Percentiles rank a stretch among this genome's conserved stretches.
phyloP scores from a whole-genome alignment of 805 yeast species.

The Wickerhamomyces kurtzmanii region DNA sequence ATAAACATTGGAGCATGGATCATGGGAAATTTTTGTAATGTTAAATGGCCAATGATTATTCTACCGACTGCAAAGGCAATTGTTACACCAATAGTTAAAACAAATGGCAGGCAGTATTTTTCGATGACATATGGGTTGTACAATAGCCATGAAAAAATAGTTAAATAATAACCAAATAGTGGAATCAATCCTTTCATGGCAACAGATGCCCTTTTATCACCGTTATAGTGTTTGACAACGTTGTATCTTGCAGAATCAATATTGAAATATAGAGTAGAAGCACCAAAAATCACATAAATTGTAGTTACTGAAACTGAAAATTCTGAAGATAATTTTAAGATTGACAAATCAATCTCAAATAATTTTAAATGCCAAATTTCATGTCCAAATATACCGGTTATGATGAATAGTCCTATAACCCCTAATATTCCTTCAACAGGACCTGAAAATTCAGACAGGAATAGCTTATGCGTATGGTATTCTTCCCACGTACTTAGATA shows the following conservation, averaged over 20 bases:
- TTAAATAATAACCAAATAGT: conserved; percentile 42
- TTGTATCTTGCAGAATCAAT: conserved; percentile 58
- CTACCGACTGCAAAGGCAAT: conserved; percentile 86
- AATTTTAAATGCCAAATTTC: conserved; percentile 48
- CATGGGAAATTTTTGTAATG: conserved; percentile 69
- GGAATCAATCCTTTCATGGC: conserved; percentile 59
- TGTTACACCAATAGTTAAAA: conserved; percentile 62
- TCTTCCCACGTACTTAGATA: conserved; percentile 95
- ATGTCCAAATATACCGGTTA: conserved; percentile 67
- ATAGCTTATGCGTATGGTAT: conserved; percentile 78
- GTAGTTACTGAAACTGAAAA: conserved; percentile 28
- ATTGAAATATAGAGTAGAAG: conserved; percentile 49
- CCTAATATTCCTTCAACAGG: conserved; percentile 91
- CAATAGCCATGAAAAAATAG: conserved; percentile 35
- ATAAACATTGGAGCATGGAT: conserved; percentile 61
- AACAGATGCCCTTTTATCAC: conserved; percentile 14
- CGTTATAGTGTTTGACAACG: conserved; percentile 37
- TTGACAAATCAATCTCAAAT: conserved; percentile 20
- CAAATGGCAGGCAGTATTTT: conserved; percentile 39
- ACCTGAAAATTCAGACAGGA: conserved; percentile 73
- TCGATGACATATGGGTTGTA: conserved; percentile 37
- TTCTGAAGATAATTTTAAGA: conserved; percentile 3
- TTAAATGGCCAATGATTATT: conserved; percentile 79
- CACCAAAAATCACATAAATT: conserved; percentile 40
- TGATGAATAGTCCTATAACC: conserved; percentile 40